Percentiles rank a stretch among this genome's conserved stretches.
These are phyloP conservation scores for Papiliotrema fonsecae DNA, from an alignment of 1,284 basidiomycete species.

Conservation along the genomic window DNA sequence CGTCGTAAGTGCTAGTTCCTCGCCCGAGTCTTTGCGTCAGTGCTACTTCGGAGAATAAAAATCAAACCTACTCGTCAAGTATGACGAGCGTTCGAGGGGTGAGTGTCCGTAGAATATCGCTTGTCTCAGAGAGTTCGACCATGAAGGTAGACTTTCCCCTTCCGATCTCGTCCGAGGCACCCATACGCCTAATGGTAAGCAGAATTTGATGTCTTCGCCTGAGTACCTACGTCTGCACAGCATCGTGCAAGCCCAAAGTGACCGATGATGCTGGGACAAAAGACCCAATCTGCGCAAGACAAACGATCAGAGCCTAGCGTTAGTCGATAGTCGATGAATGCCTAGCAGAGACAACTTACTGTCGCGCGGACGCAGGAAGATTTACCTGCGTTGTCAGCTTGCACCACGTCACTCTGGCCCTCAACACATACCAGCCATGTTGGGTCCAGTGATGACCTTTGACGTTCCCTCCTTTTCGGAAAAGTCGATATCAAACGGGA, in stretches of 20 bases:
- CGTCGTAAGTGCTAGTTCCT: constrained; percentile 45
- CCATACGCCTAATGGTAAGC: constrained; percentile 33
- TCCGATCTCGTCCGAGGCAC: constrained; percentile 76
- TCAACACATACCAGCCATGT: constrained; percentile 51
- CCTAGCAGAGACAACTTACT: constrained; percentile 11
- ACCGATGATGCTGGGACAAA: constrained; percentile 65
- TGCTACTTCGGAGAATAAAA: constrained; percentile 2
- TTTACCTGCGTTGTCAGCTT: constrained; percentile 26
- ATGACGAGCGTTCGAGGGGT: constrained; percentile 73
- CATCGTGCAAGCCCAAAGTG: constrained; percentile 71
- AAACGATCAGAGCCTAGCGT: constrained; percentile 36
- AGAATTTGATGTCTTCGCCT: neutral
- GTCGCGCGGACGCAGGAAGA: constrained; percentile 43
- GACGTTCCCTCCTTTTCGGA: constrained; percentile 52
- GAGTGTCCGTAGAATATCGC: constrained; percentile 74
- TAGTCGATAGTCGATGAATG: neutral
- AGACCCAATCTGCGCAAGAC: constrained; percentile 54
- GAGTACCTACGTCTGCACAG: constrained; percentile 75
- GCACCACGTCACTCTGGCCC: neutral
- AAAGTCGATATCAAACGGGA: constrained; percentile 55
- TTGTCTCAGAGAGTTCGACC: constrained; percentile 93
- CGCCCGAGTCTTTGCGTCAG: constrained; percentile 36
- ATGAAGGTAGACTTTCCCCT: constrained; percentile 87
- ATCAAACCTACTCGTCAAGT: constrained; percentile 57
- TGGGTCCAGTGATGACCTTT: constrained; percentile 64